These are phyloP conservation scores for Xylaria cubensis DNA, from an alignment of 495 filamentous ascomycete species.

Conservation along the genomic window DNA sequence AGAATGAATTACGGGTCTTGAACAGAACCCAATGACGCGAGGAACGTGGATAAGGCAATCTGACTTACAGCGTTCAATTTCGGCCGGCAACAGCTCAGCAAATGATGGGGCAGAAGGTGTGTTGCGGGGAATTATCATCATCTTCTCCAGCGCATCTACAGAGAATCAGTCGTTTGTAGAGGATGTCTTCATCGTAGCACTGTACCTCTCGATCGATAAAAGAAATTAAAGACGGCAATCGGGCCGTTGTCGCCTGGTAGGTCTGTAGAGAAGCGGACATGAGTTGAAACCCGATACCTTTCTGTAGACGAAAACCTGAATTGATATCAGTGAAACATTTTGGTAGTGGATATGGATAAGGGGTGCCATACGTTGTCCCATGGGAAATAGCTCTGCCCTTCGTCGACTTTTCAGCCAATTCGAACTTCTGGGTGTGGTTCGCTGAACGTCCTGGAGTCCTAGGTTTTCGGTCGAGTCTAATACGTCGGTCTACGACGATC, in stretches of 20 bases:
- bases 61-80: conserved; percentile 28
- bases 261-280: background rate
- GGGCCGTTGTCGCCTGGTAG: conserved; percentile 16
- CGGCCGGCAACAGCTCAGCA: conserved; percentile 29
- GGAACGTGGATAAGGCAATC: background rate
- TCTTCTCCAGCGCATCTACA: conserved; percentile 34
- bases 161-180: conserved; percentile 4
- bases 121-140: conserved; percentile 37
- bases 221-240: conserved; percentile 33
- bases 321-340: background rate
- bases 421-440: background rate
- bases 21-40: background rate
- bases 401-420: conserved; percentile 33
- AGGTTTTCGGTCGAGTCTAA: background rate
- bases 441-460: no score
- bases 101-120: conserved; percentile 14
- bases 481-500: conserved; percentile 20
- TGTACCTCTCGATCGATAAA: conserved; percentile 40
- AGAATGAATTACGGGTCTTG: background rate
- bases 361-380: conserved; percentile 30
- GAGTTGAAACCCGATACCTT: background rate
- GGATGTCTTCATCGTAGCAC: background rate
- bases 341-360: background rate
- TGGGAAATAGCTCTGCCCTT: conserved; percentile 39
- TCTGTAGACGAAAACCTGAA: conserved; percentile 19